Evolutionary conservation across 1,284 basidiomycete species (phyloP).

Genomic region (Hemileia vastatrix): DNA sequence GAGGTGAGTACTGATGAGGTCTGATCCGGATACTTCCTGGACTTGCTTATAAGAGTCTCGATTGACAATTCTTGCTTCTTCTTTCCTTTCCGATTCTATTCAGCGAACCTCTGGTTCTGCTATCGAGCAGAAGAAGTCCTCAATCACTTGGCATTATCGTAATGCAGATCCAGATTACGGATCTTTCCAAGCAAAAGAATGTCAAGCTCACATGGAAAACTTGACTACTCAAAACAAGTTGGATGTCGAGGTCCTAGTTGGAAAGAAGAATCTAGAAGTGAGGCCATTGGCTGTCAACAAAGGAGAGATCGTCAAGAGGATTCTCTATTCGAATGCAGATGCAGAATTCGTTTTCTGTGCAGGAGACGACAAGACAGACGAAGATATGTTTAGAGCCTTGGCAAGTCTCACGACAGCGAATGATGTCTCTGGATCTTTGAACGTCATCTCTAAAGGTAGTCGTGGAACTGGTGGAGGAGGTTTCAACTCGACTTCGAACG

Average conservation of each 20-base stretch:
- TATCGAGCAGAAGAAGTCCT: slow-evolving; percentile 41
- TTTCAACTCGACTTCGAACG: no score
- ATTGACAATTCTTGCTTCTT: neutral
- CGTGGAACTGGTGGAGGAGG: no score
- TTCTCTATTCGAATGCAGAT: slow-evolving; percentile 38
- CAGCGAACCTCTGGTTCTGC: slow-evolving; percentile 36
- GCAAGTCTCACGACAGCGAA: neutral
- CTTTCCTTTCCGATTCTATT: neutral
- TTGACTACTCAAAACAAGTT: slow-evolving; percentile 38
- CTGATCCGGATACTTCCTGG: neutral
- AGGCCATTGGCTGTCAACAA: slow-evolving; percentile 43
- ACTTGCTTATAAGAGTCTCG: neutral
- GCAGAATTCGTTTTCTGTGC: slow-evolving; percentile 42
- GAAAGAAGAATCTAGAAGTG: slow-evolving; percentile 44
- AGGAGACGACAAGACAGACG: slow-evolving; percentile 44
- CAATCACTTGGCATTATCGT: slow-evolving; percentile 44
- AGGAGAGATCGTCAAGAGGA: slow-evolving; percentile 43
- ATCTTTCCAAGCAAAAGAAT: slow-evolving; percentile 43
- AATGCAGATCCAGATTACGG: slow-evolving; percentile 42
- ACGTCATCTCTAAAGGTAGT: no score
- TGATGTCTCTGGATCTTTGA: neutral
- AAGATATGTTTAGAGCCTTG: slow-evolving; percentile 33
- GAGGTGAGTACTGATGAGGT: slow-evolving; percentile 23
- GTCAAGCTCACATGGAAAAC: slow-evolving; percentile 42
- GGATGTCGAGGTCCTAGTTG: slow-evolving; percentile 41